Conservation (phyloP, 2,329 filamentous ascomycete species). For the Parascedosporium putredinis region DNA sequence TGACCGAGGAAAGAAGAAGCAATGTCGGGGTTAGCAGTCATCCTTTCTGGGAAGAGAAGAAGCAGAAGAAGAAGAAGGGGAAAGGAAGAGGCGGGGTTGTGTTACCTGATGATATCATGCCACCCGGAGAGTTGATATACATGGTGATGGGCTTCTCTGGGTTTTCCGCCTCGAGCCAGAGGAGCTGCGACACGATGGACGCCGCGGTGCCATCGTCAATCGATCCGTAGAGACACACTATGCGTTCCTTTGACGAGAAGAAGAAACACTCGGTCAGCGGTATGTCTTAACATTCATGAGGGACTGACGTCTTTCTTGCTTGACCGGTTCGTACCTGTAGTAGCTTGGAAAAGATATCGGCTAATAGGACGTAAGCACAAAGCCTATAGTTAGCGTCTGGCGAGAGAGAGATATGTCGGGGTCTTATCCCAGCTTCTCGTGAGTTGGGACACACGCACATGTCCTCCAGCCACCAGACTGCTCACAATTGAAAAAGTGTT, state of each 20-base stretch:
- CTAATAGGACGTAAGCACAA: no score
- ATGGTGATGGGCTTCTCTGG: constrained; percentile 91
- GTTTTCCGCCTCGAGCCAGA: constrained; percentile 95
- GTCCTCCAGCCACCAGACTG: constrained; percentile 69
- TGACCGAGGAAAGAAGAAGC: no score
- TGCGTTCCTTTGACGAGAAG: constrained; percentile 60
- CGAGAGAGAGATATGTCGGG: no score
- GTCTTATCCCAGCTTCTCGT: no score
- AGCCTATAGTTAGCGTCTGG: no score
- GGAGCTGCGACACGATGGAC: constrained; percentile 88
- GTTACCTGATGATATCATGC: constrained; percentile 65
- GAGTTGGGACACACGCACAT: no score
- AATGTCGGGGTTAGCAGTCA: not conserved
- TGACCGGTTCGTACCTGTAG: constrained; percentile 55
- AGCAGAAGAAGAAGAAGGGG: no score
- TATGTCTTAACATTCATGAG: no score
- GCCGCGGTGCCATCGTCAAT: constrained; percentile 86
- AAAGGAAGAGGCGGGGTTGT: not conserved
- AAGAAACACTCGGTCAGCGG: not conserved
- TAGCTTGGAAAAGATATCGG: constrained; percentile 74
- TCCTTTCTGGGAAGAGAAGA: no score
- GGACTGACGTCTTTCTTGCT: no score
- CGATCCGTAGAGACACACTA: constrained; percentile 83
- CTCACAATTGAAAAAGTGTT: constrained; percentile 11
- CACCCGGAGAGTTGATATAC: constrained; percentile 95